Percentiles rank a stretch among this genome's conserved stretches.
phyloP scores from a whole-genome alignment of 768 basidiomycete genomes.

The Lentinula guzmanii region DNA sequence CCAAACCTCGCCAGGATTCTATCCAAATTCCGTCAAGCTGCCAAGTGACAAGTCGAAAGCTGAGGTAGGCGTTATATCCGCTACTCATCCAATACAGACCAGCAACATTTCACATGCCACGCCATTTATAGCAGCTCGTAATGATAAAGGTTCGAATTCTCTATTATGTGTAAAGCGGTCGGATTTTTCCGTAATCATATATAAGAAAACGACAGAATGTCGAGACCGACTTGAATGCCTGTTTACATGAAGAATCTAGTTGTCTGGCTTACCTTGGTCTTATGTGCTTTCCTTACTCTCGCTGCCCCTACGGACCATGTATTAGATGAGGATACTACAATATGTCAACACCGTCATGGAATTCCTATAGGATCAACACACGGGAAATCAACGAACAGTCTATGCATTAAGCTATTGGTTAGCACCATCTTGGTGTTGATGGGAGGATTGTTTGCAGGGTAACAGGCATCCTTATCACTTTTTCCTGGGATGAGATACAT shows the following conservation, averaged over 20 bases:
- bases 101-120: background rate
- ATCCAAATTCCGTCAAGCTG: background rate
- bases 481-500: background rate
- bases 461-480: background rate
- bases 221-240: background rate
- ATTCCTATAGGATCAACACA: background rate
- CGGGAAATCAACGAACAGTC: background rate
- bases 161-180: background rate
- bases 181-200: background rate
- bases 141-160: background rate
- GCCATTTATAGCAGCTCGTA: background rate
- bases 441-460: slow-evolving; percentile 95
- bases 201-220: background rate
- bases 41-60: background rate
- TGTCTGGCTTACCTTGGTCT: background rate
- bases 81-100: background rate
- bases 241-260: background rate
- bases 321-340: background rate
- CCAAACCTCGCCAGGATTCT: background rate
- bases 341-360: background rate
- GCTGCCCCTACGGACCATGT: background rate
- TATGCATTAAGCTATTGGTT: slow-evolving; percentile 50
- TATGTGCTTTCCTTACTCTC: background rate
- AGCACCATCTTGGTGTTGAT: slow-evolving; percentile 67
- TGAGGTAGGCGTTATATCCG: no score